phyloP scores from a whole-genome alignment of 805 yeast genomes.

The Sugiyamaella mastotermitis region DNA sequence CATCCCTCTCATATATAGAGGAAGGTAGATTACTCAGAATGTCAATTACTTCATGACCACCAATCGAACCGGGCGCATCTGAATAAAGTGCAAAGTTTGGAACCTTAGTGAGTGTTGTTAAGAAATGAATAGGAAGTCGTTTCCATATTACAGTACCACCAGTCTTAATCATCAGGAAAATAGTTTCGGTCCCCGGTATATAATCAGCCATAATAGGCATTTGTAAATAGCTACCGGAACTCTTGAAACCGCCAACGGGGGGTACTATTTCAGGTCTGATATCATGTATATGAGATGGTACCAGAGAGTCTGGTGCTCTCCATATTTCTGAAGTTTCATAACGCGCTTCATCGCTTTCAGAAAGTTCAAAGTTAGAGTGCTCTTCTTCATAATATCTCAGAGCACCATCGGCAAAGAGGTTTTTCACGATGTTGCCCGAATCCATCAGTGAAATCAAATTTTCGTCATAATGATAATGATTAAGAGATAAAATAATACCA shows the following conservation, averaged over 20 bases:
- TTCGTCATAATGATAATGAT: too few relatives aligned
- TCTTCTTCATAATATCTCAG: too few relatives aligned
- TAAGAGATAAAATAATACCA: too few relatives aligned
- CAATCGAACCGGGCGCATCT: constrained; percentile 28
- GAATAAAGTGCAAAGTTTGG: constrained; percentile 31
- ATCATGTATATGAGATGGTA: constrained; percentile 5
- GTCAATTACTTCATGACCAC: constrained; percentile 30
- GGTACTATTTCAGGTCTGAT: not conserved
- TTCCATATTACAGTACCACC: constrained; percentile 31
- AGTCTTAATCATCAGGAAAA: constrained; percentile 32
- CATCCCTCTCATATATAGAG: constrained; percentile 11
- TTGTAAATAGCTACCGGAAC: constrained; percentile 13
- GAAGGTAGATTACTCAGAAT: constrained; percentile 22
- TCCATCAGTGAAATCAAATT: too few relatives aligned
- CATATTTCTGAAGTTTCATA: constrained; percentile 9
- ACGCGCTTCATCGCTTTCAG: too few relatives aligned
- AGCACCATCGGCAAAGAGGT: too few relatives aligned
- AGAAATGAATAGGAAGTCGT: constrained; percentile 32
- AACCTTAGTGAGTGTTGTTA: constrained; percentile 28
- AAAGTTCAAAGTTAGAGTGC: too few relatives aligned
- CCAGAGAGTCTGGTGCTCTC: constrained; percentile 8
- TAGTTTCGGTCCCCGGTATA: constrained; percentile 18
- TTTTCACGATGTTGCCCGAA: too few relatives aligned
- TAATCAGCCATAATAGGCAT: constrained; percentile 23
- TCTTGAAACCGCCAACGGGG: not conserved